These are phyloP conservation scores for Irpex sp. DNA, from an alignment of 1,284 basidiomycete species.

Conservation along the genomic window DNA sequence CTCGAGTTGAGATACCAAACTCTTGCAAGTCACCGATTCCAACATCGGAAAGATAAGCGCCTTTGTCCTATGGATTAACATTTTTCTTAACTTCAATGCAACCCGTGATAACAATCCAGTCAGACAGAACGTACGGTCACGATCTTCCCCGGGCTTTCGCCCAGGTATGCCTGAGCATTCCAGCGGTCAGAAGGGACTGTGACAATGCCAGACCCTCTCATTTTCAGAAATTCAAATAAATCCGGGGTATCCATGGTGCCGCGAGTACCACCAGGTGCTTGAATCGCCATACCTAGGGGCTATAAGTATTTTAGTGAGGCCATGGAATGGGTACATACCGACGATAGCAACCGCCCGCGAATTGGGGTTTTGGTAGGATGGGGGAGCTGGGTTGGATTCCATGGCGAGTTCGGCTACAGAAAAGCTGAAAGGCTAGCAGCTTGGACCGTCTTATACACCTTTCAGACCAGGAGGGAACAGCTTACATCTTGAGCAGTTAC, in stretches of 20 bases:
- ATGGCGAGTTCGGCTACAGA: not conserved
- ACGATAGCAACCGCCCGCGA: slow-evolving; percentile 9
- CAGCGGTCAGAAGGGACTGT: slow-evolving; percentile 12
- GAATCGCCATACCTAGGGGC: slow-evolving; percentile 10
- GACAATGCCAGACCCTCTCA: slow-evolving; percentile 12
- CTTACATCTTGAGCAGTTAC: too few relatives aligned
- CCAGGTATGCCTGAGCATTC: slow-evolving; percentile 15
- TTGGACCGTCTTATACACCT: not conserved
- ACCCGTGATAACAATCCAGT: not conserved
- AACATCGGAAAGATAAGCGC: slow-evolving; percentile 28
- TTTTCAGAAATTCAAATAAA: slow-evolving; percentile 12
- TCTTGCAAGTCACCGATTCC: slow-evolving; percentile 28
- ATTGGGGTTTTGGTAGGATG: slow-evolving; percentile 10
- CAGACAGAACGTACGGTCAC: slow-evolving; percentile 1
- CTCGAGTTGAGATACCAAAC: slow-evolving; percentile 29
- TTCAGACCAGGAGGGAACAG: not conserved
- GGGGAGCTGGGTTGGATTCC: not conserved
- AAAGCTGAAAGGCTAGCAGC: not conserved
- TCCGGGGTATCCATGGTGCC: slow-evolving; percentile 10
- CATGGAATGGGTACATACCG: not conserved
- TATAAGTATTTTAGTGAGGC: not conserved
- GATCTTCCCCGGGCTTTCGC: slow-evolving; percentile 11
- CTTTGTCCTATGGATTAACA: slow-evolving; percentile 15
- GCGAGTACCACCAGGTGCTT: slow-evolving; percentile 11
- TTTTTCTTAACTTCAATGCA: too few relatives aligned